Evolutionary conservation across 2,329 filamentous ascomycete species (phyloP), one percentile per base, ranked within the genome.

Genomic region (Phyllosticta citrichinensis): DNA sequence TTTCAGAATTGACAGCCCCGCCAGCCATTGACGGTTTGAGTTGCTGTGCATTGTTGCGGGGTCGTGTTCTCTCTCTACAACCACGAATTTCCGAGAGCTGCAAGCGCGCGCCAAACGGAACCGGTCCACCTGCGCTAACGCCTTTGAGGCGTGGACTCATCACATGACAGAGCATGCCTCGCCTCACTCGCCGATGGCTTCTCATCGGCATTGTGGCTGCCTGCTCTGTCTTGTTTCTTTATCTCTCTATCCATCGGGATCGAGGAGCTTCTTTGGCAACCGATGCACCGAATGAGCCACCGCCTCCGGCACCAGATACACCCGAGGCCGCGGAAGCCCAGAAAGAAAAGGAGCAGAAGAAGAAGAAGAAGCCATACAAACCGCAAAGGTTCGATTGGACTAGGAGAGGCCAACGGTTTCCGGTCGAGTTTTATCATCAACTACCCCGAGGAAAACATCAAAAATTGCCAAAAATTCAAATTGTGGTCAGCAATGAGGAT

Each of bases 391-490:
- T 62, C 62, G 65, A 75, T 35, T 80, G 77, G 77, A 68, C 66
- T 20, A 68, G 71, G 27, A 67, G 78, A 2, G 69, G 72, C 1
- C 66, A 75, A n/a, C 70, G 73, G 47, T 73, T 78, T 64, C 75
- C 74, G 10, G 69, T 77, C 54, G 64, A 69, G 22, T 66, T 67
- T 9, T 64, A 74, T 51, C 71, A 67, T 8, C 66, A 69, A 12
- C 63, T 80, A 25, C 77, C 77, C 10, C 72, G 69, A 3, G 72
- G 66, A 17, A 66, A 69, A 24, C 74, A 75, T 1, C 66, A 65
- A 14, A 65, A 68, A 55, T 70, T 79, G 1, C 77, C 77, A 0
- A 71, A 68, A 58, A 73, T 80, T 33, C 78, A 80, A 61, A 70
- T 71, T 63, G 64, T 68, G 1, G 79, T 80, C 63, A n/a, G 33